These are phyloP conservation scores for Stemphylium beticola DNA, from an alignment of 2,329 filamentous ascomycete species.

Conservation along the genomic window DNA sequence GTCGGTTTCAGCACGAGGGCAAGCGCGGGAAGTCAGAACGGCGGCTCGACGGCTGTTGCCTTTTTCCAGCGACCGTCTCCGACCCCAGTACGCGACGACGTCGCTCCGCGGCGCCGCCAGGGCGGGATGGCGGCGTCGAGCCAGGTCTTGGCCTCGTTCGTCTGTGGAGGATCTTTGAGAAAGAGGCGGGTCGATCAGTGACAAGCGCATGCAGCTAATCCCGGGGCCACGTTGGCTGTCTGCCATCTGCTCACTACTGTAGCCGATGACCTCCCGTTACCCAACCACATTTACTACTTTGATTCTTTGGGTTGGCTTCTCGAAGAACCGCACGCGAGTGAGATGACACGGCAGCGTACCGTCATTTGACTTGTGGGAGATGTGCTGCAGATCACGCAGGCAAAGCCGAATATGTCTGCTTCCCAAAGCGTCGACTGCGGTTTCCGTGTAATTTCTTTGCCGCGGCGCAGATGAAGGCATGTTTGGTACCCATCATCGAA, in stretches of 20 bases:
- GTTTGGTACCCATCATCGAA: neutral
- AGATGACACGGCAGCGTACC: slow-evolving; percentile 19
- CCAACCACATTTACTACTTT: slow-evolving; percentile 19
- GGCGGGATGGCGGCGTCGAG: slow-evolving; percentile 44
- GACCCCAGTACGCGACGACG: slow-evolving; percentile 38
- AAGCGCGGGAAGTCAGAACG: slow-evolving; percentile 40
- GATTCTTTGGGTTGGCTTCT: slow-evolving; percentile 23
- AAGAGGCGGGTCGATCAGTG: slow-evolving; percentile 49
- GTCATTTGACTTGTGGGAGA: neutral
- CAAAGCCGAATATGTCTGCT: neutral
- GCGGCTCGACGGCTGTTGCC: slow-evolving; percentile 37
- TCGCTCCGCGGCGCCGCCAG: slow-evolving; percentile 37
- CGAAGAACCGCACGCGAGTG: slow-evolving; percentile 30
- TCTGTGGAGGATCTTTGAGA: slow-evolving; percentile 46
- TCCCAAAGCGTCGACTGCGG: neutral
- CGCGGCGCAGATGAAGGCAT: neutral
- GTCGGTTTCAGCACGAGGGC: slow-evolving; percentile 42
- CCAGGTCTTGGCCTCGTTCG: slow-evolving; percentile 44
- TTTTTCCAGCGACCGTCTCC: slow-evolving; percentile 41
- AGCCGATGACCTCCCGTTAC: slow-evolving; percentile 28
- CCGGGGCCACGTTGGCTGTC: slow-evolving; percentile 49
- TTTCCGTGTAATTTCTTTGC: slow-evolving; percentile 10
- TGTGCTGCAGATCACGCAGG: slow-evolving; percentile 1
- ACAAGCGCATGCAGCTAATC: slow-evolving; percentile 49
- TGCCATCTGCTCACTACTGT: slow-evolving; percentile 23